Evolutionary conservation across 306 rosid species (phyloP), one percentile per base, ranked within the genome.

Genomic region (Acacia melanoxylon): DNA sequence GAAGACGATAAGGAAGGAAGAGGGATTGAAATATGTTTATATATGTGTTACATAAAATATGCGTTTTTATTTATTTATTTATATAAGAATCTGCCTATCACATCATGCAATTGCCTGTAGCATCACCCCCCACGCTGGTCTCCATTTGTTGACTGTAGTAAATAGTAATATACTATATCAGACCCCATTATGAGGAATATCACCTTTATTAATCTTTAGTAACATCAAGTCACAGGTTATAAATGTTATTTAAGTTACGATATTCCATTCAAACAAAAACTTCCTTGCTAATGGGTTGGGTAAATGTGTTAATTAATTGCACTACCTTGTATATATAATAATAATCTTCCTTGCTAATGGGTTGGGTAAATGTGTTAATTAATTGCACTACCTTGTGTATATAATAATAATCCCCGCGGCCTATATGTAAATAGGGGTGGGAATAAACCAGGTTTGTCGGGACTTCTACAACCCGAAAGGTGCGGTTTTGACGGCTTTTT

Each of bases 1-100:
- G 31, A 79, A 77, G 76, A 65, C 83, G 83, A 69, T 68, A 68
- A 83, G 67, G 67, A 68, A 83, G 67, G 67, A 51, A 13, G 3
- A 20, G 84, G 61, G 54, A 66, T 42, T 81, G 35, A 76, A 62
- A 61, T 61, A 25, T 61, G 29, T 10, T 13, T n/a, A 20, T 56
- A n/a, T 61, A 11, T 56, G 63, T 76, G 8, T 5, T 52, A 17
- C 22, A 17, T 52, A 52, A 6, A 52, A 19, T 54, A 54, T 54
- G 8, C 61, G 8, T 54, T 54, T 52, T 52, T 19, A 1, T 19
- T 16, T 51, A 14, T 49, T 49, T 49, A 15, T 52, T 16, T 52
- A 52, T 52, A 5, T 52, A 19, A 49, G 35, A 78, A 51, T 76
- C 80, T 54, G 78, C 92, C 80, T 73, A 80, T 84, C 75, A 75